Percentiles rank a stretch among this genome's conserved stretches.
These are phyloP conservation scores for Geotrichum australiense DNA, from an alignment of 1,139 yeast species.

Conservation along the genomic window DNA sequence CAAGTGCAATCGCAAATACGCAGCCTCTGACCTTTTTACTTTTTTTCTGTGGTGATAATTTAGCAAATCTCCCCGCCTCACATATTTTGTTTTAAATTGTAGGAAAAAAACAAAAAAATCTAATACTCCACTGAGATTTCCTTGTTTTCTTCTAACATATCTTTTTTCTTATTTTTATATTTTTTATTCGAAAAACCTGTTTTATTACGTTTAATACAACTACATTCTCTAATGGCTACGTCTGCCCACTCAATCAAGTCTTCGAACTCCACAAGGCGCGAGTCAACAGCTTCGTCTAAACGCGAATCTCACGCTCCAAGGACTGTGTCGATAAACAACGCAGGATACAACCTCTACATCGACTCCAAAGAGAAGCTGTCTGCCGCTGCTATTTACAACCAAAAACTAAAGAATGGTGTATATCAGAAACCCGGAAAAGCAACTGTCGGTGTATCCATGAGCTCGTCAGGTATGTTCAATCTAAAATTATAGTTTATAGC, in stretches of 20 bases:
- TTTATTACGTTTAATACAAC: neutral
- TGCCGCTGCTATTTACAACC: conserved; percentile 56
- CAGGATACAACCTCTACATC: conserved; percentile 15
- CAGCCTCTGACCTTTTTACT: too few relatives aligned
- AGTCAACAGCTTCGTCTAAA: conserved; percentile 5
- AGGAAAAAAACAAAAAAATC: too few relatives aligned
- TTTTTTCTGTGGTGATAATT: too few relatives aligned
- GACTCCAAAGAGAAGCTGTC: conserved; percentile 17
- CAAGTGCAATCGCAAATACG: too few relatives aligned
- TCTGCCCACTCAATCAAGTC: conserved; percentile 14
- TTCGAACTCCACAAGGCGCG: neutral
- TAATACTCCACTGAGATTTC: too few relatives aligned
- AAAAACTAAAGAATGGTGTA: conserved; percentile 68
- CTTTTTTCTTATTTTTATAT: conserved; percentile 4
- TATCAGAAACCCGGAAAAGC: conserved; percentile 64
- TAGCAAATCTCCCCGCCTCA: too few relatives aligned
- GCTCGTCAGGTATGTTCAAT: conserved; percentile 24
- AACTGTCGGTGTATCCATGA: conserved; percentile 55
- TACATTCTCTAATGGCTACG: conserved; percentile 2
- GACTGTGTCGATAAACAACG: conserved; percentile 16
- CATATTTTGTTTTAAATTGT: too few relatives aligned
- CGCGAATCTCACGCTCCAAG: conserved; percentile 10
- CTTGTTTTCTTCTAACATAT: conserved; percentile 2
- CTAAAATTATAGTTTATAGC: neutral
- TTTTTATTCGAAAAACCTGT: conserved; percentile 1